Conservation (phyloP, 2,329 filamentous ascomycete genomes). For the Fusarium annulatum region DNA sequence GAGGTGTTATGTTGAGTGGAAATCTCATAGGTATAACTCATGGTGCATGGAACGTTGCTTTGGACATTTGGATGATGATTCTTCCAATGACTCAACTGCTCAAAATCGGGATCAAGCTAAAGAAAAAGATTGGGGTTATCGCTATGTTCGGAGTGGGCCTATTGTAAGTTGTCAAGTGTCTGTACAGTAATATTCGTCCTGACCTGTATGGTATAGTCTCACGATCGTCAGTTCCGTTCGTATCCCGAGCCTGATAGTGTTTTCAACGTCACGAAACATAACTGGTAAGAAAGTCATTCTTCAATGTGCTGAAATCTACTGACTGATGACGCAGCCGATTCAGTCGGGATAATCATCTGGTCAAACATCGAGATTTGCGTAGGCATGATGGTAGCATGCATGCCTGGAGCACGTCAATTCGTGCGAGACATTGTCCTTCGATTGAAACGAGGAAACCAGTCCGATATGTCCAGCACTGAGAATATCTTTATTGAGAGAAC, state of each 20-base stretch:
- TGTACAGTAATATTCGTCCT: too few relatives aligned
- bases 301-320: fast-evolving
- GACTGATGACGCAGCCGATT: not conserved
- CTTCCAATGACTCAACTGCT: constrained; percentile 1
- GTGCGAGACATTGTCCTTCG: not conserved
- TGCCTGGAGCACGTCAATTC: constrained; percentile 14
- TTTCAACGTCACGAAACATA: not conserved
- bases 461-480: not conserved
- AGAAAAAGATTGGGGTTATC: constrained; percentile 8
- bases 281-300: not conserved
- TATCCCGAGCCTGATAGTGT: not conserved
- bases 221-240: not conserved
- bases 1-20: not conserved
- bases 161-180: not conserved
- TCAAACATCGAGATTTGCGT: constrained; percentile 1
- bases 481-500: not conserved
- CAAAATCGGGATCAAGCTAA: not conserved
- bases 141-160: constrained; percentile 12
- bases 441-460: fast-evolving
- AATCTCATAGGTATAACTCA: not conserved
- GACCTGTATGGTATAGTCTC: not conserved
- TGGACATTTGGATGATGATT: constrained; percentile 19
- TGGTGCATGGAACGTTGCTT: not conserved
- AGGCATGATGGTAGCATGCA: constrained; percentile 19
- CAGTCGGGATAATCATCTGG: not conserved